These are phyloP conservation scores for Endotrypanum monterogeii DNA, from an alignment of 208 protist species.

Conservation along the genomic window DNA sequence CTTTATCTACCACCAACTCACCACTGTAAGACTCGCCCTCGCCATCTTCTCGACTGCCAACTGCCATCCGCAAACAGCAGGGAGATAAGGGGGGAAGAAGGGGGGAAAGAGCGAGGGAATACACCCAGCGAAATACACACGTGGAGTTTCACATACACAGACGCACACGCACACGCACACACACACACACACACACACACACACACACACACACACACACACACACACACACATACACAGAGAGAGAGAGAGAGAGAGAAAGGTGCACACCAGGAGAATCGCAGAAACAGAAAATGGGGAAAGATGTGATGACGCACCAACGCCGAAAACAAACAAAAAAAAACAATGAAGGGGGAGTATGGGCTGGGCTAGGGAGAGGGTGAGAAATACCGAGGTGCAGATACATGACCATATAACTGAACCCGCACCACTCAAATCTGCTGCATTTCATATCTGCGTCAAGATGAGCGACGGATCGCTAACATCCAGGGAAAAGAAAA, in stretches of 20 bases:
- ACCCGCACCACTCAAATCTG: too few relatives aligned
- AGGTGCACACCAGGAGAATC: too few relatives aligned
- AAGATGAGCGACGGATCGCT: too few relatives aligned
- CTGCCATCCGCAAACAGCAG: background rate
- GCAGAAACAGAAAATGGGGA: background rate
- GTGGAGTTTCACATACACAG: background rate
- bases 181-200: background rate
- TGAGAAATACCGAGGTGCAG: background rate
- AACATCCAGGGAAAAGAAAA: too few relatives aligned
- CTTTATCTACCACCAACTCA: background rate
- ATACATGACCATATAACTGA: too few relatives aligned
- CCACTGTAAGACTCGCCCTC: background rate
- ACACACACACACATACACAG: background rate
- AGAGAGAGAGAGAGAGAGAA: background rate
- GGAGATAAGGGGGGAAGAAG: too few relatives aligned
- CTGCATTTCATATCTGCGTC: too few relatives aligned
- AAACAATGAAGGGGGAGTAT: background rate
- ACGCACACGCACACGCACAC: conserved; percentile 5
- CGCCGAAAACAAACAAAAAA: background rate
- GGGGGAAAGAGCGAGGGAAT: background rate
- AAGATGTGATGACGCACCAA: background rate
- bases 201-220: background rate
- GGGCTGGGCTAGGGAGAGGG: background rate
- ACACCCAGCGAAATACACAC: background rate
- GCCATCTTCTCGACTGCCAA: background rate